phyloP scores from a whole-genome alignment of 441 rosid genomes.

The Erodium moschatum region DNA sequence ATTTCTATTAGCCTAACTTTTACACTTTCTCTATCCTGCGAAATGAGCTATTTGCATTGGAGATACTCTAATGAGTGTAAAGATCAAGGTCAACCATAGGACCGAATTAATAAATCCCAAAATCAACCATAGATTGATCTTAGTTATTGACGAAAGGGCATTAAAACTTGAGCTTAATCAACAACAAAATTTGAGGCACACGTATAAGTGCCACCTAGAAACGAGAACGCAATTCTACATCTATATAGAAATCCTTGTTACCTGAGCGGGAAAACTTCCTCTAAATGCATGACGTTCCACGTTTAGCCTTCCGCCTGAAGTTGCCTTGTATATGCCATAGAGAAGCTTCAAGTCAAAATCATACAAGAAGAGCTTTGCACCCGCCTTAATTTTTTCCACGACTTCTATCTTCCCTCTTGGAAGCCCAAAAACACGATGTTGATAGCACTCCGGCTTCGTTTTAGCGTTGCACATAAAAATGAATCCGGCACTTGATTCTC shows the following conservation, averaged over 20 bases:
- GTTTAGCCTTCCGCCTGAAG: constrained; percentile 29
- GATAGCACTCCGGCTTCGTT: constrained; percentile 39
- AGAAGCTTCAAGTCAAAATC: constrained; percentile 46
- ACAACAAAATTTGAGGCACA: background rate
- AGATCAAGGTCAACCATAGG: background rate
- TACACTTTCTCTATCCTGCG: too few species aligned
- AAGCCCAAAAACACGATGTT: constrained; percentile 41
- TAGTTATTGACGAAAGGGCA: background rate
- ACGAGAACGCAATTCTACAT: background rate
- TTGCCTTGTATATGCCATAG: constrained; percentile 42
- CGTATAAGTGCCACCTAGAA: background rate
- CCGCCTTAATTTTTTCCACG: constrained; percentile 33
- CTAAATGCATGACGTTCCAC: constrained; percentile 20
- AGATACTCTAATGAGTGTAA: too few species aligned
- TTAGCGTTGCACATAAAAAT: constrained; percentile 43
- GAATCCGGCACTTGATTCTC: constrained; percentile 33
- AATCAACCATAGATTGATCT: background rate
- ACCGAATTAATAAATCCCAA: background rate
- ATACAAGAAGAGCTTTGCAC: constrained; percentile 44
- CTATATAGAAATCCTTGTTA: background rate
- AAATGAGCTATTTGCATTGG: too few species aligned
- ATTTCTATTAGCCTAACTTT: too few species aligned
- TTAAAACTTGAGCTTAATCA: background rate
- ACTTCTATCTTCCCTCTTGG: constrained; percentile 24
- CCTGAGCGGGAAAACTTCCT: constrained; percentile 24